Base-by-base conservation (phyloP, 768 basidiomycete genomes). In the Cystobasidium ongulense region DNA sequence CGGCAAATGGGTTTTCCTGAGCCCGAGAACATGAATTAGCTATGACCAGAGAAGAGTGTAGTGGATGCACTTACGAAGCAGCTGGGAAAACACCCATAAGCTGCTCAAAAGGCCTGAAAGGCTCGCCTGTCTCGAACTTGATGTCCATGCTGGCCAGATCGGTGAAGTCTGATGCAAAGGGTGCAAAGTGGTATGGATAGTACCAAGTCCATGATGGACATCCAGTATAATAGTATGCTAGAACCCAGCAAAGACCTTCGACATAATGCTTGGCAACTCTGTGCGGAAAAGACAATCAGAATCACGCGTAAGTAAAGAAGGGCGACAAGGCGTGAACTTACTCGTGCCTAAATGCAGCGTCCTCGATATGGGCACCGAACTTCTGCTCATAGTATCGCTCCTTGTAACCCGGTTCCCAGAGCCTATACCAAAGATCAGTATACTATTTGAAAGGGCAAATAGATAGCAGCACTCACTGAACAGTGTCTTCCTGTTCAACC, bases 161-260 rank as follows among this genome's bases (percentile, higher is more conserved):
- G 71, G 86, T 85, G 77, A 98, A 97, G 81, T 99, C 96, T 74
- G 89, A 88, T 10, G 96, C 96, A 80, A 99, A 99, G 0, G 96
- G 96, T 15, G 96, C 92, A 80, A 96, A 99, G 81, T 99, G 96
- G 79, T 90, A 94, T 0, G 96, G 96, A 81, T 97, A 98, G 82
- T 89, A 99, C 96, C 96, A 99, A 79, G 93, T 88, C 95, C 95
- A 98, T 1, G 74, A 75, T 17, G 75, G 72, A 81, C 96, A 93
- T 78, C 96, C 96, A 85, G 98, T 95, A 80, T 98, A 99, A 80
- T 99, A 98, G 81, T 99, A 99, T 74, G 89, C 88, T 74, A 99
- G 82, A 1, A 99, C 96, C 96, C 96, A 98, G 41, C 88, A 87
- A 62, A 99, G 84, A 33, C 96, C 96, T 82, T 99, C 93, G 54